Evolutionary conservation across 2,329 filamentous ascomycete species (phyloP).

Genomic region (Fragosphaeria purpurea): DNA sequence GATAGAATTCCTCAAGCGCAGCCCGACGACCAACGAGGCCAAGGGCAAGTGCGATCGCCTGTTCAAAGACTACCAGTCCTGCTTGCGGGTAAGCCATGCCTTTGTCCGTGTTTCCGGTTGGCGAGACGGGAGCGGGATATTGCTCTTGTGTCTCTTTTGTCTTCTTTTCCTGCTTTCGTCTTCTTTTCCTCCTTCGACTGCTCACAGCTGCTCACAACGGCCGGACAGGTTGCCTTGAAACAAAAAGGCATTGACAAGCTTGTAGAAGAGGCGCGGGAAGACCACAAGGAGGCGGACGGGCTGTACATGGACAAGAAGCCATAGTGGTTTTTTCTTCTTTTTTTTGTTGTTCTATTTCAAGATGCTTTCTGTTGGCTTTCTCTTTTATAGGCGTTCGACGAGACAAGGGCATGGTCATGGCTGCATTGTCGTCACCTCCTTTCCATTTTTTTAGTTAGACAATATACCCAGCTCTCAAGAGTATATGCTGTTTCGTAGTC

Average conservation of each 20-base stretch:
- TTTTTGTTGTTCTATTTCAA: not conserved
- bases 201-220: not conserved
- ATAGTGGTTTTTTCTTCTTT: constrained; percentile 14
- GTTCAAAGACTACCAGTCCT: constrained; percentile 83
- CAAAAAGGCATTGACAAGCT: constrained; percentile 86
- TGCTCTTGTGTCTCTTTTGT: not conserved
- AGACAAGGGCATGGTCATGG: too few relatives aligned
- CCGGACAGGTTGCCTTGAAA: constrained; percentile 65
- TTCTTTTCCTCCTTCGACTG: not conserved
- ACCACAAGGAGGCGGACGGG: constrained; percentile 78
- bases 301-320: constrained; percentile 41
- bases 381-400: too few relatives aligned
- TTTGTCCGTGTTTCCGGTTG: not conserved
- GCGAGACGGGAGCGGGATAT: too few relatives aligned
- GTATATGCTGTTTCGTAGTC: too few relatives aligned
- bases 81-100: constrained; percentile 56
- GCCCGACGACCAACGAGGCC: constrained; percentile 59
- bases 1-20: constrained; percentile 79
- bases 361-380: too few relatives aligned
- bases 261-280: constrained; percentile 80
- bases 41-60: constrained; percentile 67
- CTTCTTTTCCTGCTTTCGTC: not conserved
- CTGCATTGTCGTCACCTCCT: too few relatives aligned
- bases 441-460: too few relatives aligned
- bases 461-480: too few relatives aligned